These are phyloP conservation scores for Pulicaria dysenterica DNA, from an alignment of 129 eudicot species.

Conservation along the genomic window DNA sequence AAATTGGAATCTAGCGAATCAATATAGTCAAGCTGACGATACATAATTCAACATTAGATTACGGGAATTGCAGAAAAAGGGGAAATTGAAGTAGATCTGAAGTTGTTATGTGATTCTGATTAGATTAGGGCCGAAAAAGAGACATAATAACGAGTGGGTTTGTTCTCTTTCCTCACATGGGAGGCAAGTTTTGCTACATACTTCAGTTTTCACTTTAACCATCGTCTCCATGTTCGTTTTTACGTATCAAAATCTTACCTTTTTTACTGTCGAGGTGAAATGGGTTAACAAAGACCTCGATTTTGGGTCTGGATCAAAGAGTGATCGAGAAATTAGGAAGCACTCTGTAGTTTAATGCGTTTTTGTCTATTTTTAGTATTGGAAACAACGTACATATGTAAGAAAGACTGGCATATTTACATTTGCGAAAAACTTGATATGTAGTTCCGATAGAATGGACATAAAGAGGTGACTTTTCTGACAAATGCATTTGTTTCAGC, in stretches of 20 bases:
- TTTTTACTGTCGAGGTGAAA: conserved; percentile 1
- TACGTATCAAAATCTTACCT: not conserved
- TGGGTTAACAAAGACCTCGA: not conserved
- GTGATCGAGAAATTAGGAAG: not conserved
- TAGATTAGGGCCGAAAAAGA: conserved; percentile 38
- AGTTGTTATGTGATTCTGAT: conserved; percentile 28
- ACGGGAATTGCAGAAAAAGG: not conserved
- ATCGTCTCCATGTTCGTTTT: not conserved
- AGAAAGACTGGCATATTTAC: too few relatives aligned
- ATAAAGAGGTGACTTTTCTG: too few relatives aligned
- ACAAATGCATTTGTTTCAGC: too few relatives aligned
- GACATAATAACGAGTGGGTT: conserved; percentile 26
- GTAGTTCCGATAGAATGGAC: too few relatives aligned
- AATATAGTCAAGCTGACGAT: not conserved
- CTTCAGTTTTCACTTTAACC: conserved; percentile 19
- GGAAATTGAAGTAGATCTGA: conserved; percentile 40
- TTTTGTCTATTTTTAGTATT: conserved; percentile 7
- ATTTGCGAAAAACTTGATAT: too few relatives aligned
- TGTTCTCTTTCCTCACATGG: conserved; percentile 30
- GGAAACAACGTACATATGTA: not conserved
- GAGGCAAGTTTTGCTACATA: not conserved
- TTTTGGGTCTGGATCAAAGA: not conserved
- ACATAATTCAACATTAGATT: conserved; percentile 21
- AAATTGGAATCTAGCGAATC: conserved; percentile 15
- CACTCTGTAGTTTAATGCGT: not conserved